These are phyloP conservation scores for Chlorella sp. DNA, from an alignment of 139 green algal species.

Conservation along the genomic window DNA sequence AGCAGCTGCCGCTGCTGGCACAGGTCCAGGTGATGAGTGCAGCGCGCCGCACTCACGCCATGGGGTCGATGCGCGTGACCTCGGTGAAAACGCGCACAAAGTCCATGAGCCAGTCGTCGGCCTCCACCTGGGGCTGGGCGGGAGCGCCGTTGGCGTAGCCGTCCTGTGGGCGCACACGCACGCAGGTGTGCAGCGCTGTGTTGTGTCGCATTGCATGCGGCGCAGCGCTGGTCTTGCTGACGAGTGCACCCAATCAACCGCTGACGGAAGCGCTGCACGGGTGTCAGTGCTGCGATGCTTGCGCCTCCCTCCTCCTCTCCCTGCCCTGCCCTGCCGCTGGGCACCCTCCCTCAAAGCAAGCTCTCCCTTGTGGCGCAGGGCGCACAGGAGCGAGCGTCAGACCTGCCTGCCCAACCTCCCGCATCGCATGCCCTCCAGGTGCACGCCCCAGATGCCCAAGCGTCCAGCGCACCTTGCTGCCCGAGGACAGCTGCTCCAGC, in stretches of 20 bases:
- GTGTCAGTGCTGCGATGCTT: conserved; percentile 3
- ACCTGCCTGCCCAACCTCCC: neutral
- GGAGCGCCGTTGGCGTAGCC: neutral
- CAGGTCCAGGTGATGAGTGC: no score
- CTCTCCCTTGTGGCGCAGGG: no score
- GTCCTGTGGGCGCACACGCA: neutral
- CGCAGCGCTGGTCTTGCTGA: neutral
- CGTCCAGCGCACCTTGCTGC: neutral
- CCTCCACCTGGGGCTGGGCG: conserved; percentile 19
- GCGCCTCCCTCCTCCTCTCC: neutral
- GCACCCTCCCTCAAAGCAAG: conserved; percentile 9
- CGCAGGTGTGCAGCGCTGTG: neutral
- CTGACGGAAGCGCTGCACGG: neutral
- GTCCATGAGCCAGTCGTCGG: conserved; percentile 82
- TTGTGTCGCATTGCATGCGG: neutral
- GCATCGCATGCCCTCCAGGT: neutral
- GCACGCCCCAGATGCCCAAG: neutral
- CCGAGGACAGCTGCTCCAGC: no score
- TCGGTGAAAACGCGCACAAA: conserved; percentile 80
- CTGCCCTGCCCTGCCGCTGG: no score
- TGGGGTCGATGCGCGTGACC: conserved; percentile 35
- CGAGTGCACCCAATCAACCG: neutral
- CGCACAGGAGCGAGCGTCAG: no score
- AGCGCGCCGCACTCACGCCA: conserved; percentile 26
- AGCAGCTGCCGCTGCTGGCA: no score